Percentiles rank a stretch among this genome's conserved stretches.
Evolutionary conservation across 768 basidiomycete species (phyloP).

Genomic region (Lentinula lateritia): DNA sequence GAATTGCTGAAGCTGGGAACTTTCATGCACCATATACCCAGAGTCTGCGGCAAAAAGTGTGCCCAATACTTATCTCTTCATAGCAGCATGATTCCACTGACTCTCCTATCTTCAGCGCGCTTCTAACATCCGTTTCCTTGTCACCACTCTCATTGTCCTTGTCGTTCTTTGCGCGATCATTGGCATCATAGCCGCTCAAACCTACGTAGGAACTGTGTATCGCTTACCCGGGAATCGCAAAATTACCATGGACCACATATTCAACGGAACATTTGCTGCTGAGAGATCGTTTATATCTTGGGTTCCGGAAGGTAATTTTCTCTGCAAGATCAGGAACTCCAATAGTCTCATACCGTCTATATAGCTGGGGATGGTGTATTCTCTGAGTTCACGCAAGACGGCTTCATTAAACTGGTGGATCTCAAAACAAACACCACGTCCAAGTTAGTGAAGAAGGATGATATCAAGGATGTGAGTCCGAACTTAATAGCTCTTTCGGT

Average conservation of each 20-base stretch:
- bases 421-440: conserved; percentile 69
- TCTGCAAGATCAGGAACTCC: neutral
- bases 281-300: conserved; percentile 55
- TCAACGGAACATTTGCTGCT: conserved; percentile 81
- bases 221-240: conserved; percentile 50
- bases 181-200: conserved; percentile 71
- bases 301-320: conserved; percentile 79
- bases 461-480: conserved; percentile 59
- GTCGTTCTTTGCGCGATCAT: conserved; percentile 60
- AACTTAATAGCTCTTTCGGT: neutral
- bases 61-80: neutral
- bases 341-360: neutral
- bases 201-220: conserved; percentile 57
- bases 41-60: neutral
- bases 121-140: conserved; percentile 53
- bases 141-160: conserved; percentile 55
- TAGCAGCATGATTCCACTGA: neutral
- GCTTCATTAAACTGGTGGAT: conserved; percentile 74
- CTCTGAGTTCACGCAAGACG: conserved; percentile 48
- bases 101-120: conserved; percentile 30
- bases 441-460: conserved; percentile 48
- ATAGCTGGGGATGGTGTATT: conserved; percentile 94
- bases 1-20: conserved; percentile 15
- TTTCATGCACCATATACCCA: neutral
- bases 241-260: conserved; percentile 85